Evolutionary conservation across 1,284 basidiomycete genomes (phyloP), one percentile per base, ranked within the genome.

Genomic region (Fistulina hepatica): DNA sequence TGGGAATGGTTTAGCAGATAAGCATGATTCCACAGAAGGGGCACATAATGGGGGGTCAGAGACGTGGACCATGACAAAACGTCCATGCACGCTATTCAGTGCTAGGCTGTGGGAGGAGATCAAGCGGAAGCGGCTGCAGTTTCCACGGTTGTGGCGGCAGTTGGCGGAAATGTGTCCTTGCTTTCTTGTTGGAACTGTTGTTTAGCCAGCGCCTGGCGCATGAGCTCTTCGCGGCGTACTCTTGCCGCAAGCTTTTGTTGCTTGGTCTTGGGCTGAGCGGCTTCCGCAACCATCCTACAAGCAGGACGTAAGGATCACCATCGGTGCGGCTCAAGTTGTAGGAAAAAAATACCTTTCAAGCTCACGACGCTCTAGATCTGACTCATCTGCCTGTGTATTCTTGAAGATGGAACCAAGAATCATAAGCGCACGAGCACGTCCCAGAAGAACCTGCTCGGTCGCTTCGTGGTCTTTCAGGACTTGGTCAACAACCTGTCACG

Each of bases 311-410:
- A n/a, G n/a, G n/a, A n/a, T n/a, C n/a, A n/a, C n/a, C n/a, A n/a
- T n/a, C n/a, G n/a, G n/a, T n/a, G n/a, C n/a, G n/a, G n/a, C n/a
- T n/a, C 21, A 19, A 27, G 16, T 9, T 27, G 20, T 23, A 27
- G 5, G 5, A 39, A 33, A 16, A 20, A 25, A 24, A 15, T 44
- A 81, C 84, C 88, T 67, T 59, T 97, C 92, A 24, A 97, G 74
- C 58, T 95, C 91, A 38, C 92, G 71, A 20, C 93, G 74, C 53
- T 94, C 93, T 52, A 84, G 82, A 52, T 93, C 91, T 9, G 83
- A 78, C 54, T 90, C 90, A 53, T 95, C 92, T 2, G 92, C 81
- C 30, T 72, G 55, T 0, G 85, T 74, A 3, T 69, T 63, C 59
- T 92, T 93, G 69, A 95, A 92, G 46, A 93, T 79, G 12, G 79